These are phyloP conservation scores for Xylariaceae sp. DNA, from an alignment of 2,329 filamentous ascomycete species.

Conservation along the genomic window DNA sequence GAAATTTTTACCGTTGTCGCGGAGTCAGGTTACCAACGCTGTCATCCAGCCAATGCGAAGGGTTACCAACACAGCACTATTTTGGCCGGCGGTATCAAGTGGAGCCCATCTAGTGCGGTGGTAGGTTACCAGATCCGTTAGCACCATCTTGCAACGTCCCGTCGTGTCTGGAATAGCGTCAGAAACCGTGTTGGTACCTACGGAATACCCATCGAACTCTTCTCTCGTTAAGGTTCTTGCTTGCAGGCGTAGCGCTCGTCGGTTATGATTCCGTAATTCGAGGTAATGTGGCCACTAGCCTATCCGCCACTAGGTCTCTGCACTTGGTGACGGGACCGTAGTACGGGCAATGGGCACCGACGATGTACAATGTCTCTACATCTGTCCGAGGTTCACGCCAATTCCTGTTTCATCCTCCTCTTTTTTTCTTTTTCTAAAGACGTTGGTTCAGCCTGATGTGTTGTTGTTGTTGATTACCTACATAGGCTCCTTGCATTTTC, in stretches of 20 bases:
- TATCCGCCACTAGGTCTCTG: too few species aligned
- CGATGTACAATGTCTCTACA: neutral
- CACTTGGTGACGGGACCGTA: too few species aligned
- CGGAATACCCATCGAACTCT: neutral
- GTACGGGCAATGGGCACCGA: neutral
- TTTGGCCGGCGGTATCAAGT: neutral
- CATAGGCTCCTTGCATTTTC: neutral
- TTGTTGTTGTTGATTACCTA: neutral
- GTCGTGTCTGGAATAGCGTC: neutral
- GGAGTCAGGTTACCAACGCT: too few species aligned
- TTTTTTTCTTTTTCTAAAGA: neutral
- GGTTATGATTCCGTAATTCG: too few species aligned
- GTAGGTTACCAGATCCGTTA: neutral
- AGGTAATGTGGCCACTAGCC: too few species aligned
- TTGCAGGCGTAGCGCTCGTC: neutral
- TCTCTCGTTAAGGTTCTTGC: neutral
- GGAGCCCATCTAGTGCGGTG: neutral
- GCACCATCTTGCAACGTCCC: neutral
- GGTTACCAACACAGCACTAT: neutral
- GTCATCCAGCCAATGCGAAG: too few species aligned
- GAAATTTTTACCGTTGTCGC: too few species aligned
- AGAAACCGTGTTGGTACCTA: neutral
- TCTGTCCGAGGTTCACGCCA: neutral
- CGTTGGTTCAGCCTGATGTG: neutral
- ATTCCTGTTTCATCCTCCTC: neutral